Base-by-base conservation (phyloP, 805 yeast species). In the Ascoidea rubescens region DNA sequence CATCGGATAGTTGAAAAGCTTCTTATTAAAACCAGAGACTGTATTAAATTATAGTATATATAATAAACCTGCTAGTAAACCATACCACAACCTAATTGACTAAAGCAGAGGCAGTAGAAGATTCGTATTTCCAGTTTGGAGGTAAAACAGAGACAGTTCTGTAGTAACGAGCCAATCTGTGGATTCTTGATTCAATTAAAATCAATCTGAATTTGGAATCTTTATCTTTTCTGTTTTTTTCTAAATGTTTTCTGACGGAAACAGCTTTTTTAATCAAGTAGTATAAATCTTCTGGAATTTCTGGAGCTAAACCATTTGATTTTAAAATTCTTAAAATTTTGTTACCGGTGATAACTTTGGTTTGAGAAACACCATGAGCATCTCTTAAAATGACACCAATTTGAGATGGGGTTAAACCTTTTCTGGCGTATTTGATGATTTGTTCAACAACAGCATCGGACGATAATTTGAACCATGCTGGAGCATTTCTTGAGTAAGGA, bases 101-200 rank as follows among this genome's bases (percentile, higher is more conserved):
- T 77, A 93, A 84, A 76, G 99, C 95, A 69, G 99, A 93, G 72
- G 99, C 99, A 71, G 99, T 93, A 72, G 99, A 96, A 66, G 99
- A 91, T 82, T 93, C 99, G 95, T 87, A 93, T 82, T 93, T 93
- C 99, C 99, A 93, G 93, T 86, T 90, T 74, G 99, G 98, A 68
- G 99, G 99, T 72, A 93, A 84, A 69, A 93, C 98, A 71, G 96
- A 80, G 68, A 88, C 96, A 68, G 96, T 87, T 88, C 96, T 91
- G 96, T 93, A 93, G 95, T 93, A 93, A 82, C 99, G 87, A 67
- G 99, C 96, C 73, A 93, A 87, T 85, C 99, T 91, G 96, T 93
- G 99, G 81, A 93, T 93, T 89, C 99, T 90, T 63, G 98, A 91
- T 82, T 93, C 99, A 75, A 93, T 90, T 77, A 93, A 85, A 93